A percentile compares a stretch with the other conserved stretches of the same genome.
phyloP scores from a whole-genome alignment of 75 land plant genomes.

The Adiantum capillusveneris region DNA sequence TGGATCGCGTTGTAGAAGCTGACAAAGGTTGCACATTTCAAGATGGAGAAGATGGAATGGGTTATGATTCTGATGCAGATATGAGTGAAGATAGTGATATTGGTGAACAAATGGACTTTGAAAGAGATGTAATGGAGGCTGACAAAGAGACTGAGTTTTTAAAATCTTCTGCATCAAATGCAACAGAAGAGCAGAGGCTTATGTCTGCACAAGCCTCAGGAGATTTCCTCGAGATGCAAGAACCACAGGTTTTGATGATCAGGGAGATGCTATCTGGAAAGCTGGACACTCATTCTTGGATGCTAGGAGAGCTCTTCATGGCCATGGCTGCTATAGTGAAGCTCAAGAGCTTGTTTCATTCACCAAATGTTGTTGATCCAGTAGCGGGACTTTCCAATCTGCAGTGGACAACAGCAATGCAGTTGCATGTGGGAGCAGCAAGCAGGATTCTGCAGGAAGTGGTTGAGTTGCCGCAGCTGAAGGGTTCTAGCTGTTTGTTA shows the following conservation, averaged over 20 bases:
- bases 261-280: conserved; percentile 4
- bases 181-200: background rate
- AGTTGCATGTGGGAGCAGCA: conserved; percentile 12
- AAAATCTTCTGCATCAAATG: background rate
- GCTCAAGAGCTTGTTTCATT: conserved; percentile 23
- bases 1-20: too few relatives aligned
- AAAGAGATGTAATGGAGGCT: too few relatives aligned
- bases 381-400: background rate
- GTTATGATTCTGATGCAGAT: too few relatives aligned
- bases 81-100: too few relatives aligned
- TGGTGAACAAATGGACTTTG: too few relatives aligned
- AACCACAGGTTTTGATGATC: background rate
- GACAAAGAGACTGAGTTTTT: too few relatives aligned
- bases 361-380: conserved; percentile 16
- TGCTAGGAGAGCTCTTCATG: conserved; percentile 30
- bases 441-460: conserved; percentile 15
- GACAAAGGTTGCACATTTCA: too few relatives aligned
- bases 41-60: too few relatives aligned
- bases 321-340: conserved; percentile 25
- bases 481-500: background rate
- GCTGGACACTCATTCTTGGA: background rate
- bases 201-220: background rate
- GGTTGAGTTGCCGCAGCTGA: background rate
- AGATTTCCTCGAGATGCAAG: background rate
- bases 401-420: conserved; percentile 9